Evolutionary conservation across 768 basidiomycete species (phyloP), one percentile per base, ranked within the genome.

Genomic region (Kwoniella sp.): DNA sequence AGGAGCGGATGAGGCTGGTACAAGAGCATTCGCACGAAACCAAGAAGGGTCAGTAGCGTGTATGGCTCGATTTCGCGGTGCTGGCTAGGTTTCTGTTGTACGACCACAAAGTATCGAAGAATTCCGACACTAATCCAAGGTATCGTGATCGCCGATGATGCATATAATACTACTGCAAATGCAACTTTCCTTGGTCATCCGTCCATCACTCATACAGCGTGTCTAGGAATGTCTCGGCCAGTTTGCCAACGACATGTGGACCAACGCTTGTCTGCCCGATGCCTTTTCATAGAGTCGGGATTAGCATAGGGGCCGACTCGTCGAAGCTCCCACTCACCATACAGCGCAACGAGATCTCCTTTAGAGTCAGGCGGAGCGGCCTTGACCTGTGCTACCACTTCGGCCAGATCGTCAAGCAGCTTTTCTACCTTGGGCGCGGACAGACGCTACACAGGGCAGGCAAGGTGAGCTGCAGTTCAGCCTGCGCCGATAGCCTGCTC

Each of bases 261-360:
- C 89, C 90, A 15, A 88, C 83, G 62, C 84, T 88, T 7, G 88
- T 89, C 47, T 83, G 82, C 34, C 88, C 88, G 23, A 91, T 77
- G 64, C 89, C 88, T 89, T n/a, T n/a, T n/a, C n/a, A n/a, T n/a
- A n/a, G 37, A 36, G 28, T 31, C 20, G 27, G 42, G 27, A 49
- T 34, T 38, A 5, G 46, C 34, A 15, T 15, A 40, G 20, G 5
- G 34, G 12, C 26, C 3, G 22, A 25, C n/a, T 49, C 9, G 19
- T 36, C 1, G 28, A 38, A 5, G 7, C 17, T n/a, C n/a, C 1
- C 23, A 62, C 72, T 52, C 38, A 91, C 91, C 91, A 67, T 95
- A 98, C 11, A 98, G 70, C 12, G 85, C 80, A 3, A 95, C 89
- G 90, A 96, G 92, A 26, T 82, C 82, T 7, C 93, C 93, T 5